phyloP scores from a whole-genome alignment of 2,329 filamentous ascomycete species.

The Fusarium longipes region DNA sequence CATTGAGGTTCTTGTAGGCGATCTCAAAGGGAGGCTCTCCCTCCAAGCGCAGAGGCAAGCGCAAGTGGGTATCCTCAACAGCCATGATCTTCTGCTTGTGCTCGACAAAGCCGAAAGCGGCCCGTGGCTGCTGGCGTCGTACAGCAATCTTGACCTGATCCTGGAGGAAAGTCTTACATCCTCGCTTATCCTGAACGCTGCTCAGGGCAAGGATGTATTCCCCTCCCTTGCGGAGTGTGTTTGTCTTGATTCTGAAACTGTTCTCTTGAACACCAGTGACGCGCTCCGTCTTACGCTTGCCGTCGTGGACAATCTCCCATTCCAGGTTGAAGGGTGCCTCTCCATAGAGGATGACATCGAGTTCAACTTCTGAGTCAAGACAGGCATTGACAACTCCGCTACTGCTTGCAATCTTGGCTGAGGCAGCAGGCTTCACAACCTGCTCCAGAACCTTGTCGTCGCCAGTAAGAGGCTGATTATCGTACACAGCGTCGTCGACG shows the following conservation, averaged over 20 bases:
- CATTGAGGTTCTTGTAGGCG: constrained; percentile 75
- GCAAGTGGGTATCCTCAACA: constrained; percentile 78
- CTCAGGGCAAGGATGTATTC: constrained; percentile 90
- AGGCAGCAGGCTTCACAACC: constrained; percentile 91
- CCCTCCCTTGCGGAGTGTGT: constrained; percentile 80
- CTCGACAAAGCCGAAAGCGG: constrained; percentile 85
- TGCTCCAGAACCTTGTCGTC: constrained; percentile 78
- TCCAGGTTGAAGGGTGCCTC: constrained; percentile 90
- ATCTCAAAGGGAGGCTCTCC: constrained; percentile 88
- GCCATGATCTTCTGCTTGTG: constrained; percentile 79
- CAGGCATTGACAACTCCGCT: constrained; percentile 74
- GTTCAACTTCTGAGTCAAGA: constrained; percentile 81
- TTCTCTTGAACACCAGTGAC: constrained; percentile 71
- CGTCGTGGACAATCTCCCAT: constrained; percentile 92
- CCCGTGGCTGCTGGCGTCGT: constrained; percentile 87
- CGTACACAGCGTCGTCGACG: constrained; percentile 86
- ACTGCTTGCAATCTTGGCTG: constrained; percentile 73
- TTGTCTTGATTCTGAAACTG: constrained; percentile 78
- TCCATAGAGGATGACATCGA: constrained; percentile 80
- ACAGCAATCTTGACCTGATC: constrained; percentile 88
- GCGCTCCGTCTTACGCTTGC: constrained; percentile 79
- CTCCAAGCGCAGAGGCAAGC: constrained; percentile 84
- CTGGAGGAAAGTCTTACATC: constrained; percentile 87
- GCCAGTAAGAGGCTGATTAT: constrained; percentile 69
- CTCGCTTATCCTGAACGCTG: constrained; percentile 85